phyloP scores from a whole-genome alignment of 495 filamentous ascomycete genomes.

The Aspergillus conjunctus region DNA sequence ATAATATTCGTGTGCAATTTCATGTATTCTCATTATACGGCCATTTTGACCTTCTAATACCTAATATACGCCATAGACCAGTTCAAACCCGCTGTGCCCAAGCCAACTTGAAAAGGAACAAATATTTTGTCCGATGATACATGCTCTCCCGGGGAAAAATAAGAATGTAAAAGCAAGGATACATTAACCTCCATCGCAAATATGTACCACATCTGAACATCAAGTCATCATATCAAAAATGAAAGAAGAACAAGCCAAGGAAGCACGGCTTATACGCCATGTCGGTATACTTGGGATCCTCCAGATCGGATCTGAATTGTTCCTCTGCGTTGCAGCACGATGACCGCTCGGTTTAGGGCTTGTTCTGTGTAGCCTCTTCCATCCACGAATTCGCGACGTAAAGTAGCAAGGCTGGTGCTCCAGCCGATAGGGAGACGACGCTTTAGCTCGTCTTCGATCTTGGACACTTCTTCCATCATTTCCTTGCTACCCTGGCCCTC shows the following conservation, averaged over 20 bases:
- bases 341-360: slow-evolving; percentile 78
- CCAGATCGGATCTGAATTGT: slow-evolving; percentile 90
- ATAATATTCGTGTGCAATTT: neutral
- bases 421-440: slow-evolving; percentile 90
- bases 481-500: slow-evolving; percentile 79
- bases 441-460: slow-evolving; percentile 90
- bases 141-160: slow-evolving; percentile 12
- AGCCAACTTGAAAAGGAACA: slow-evolving; percentile 18
- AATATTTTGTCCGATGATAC: slow-evolving; percentile 11
- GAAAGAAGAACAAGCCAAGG: slow-evolving; percentile 22
- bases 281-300: slow-evolving; percentile 85
- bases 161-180: slow-evolving; percentile 12
- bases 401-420: slow-evolving; percentile 84
- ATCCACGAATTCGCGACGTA: slow-evolving; percentile 89
- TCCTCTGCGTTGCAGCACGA: slow-evolving; percentile 84
- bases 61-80: slow-evolving; percentile 22
- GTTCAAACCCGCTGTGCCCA: slow-evolving; percentile 25
- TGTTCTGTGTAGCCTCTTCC: slow-evolving; percentile 84
- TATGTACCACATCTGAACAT: slow-evolving; percentile 11
- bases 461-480: slow-evolving; percentile 82
- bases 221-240: slow-evolving; percentile 17
- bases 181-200: slow-evolving; percentile 15
- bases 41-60: neutral
- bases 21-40: slow-evolving; percentile 2
- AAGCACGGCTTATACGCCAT: slow-evolving; percentile 52